Percentiles rank a stretch among this genome's conserved stretches.
Evolutionary conservation across 768 basidiomycete species (phyloP).

Genomic region (Clitopilus passeckerianus): DNA sequence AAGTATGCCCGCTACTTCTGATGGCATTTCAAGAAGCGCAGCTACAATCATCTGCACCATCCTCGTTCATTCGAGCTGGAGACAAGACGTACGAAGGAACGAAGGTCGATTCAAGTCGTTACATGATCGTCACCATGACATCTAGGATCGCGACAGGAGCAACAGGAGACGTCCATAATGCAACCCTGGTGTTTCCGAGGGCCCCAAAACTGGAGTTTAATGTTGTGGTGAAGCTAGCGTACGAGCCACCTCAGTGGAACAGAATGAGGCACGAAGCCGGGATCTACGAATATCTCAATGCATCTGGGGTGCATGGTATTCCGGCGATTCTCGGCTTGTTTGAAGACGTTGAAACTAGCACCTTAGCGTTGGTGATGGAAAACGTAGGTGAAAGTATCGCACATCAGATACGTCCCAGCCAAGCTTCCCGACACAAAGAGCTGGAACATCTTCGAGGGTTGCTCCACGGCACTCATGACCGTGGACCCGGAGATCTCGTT

Average conservation of each 20-base stretch:
- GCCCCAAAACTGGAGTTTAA: neutral
- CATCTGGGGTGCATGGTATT: slow-evolving; percentile 6
- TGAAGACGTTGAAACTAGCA: slow-evolving; percentile 6
- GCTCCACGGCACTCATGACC: neutral
- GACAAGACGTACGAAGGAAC: neutral
- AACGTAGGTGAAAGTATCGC: slow-evolving; percentile 1
- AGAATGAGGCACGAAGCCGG: slow-evolving; percentile 8
- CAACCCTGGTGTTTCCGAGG: slow-evolving; percentile 4
- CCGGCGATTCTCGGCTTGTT: slow-evolving; percentile 11
- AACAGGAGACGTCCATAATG: slow-evolving; percentile 12
- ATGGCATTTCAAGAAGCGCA: slow-evolving; percentile 2
- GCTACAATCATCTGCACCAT: slow-evolving; percentile 10
- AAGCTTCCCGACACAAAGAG: neutral
- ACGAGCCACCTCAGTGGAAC: slow-evolving; percentile 2
- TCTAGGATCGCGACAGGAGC: slow-evolving; percentile 10
- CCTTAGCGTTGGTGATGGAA: slow-evolving; percentile 5
- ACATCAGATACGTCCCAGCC: neutral
- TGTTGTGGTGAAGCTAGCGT: slow-evolving; percentile 11
- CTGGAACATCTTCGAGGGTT: neutral
- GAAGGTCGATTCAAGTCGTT: slow-evolving; percentile 2
- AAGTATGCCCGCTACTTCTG: neutral
- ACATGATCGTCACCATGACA: slow-evolving; percentile 9
- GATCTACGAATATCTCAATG: slow-evolving; percentile 7
- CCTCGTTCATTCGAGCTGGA: slow-evolving; percentile 7
- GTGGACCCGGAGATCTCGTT: neutral